Evolutionary conservation across 2,329 filamentous ascomycete genomes (phyloP).

Genomic region (Shiraia bambusicola): DNA sequence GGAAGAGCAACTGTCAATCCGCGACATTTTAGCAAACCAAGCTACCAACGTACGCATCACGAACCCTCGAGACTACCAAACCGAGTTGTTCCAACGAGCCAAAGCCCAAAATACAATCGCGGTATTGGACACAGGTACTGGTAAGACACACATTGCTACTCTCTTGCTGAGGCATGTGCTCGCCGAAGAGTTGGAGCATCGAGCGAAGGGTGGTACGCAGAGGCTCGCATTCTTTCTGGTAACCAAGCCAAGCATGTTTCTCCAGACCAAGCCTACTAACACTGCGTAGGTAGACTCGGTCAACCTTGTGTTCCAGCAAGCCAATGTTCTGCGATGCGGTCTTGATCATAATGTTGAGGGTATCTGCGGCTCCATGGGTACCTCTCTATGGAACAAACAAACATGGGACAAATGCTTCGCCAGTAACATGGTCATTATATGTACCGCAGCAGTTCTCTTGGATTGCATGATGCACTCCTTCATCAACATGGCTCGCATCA

Average conservation of each 20-base stretch:
- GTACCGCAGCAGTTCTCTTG: conserved; percentile 83
- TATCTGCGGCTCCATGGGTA: conserved; percentile 70
- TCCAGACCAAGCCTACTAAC: conserved; percentile 3
- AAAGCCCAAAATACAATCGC: conserved; percentile 86
- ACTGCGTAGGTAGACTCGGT: conserved; percentile 73
- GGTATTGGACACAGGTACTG: conserved; percentile 91
- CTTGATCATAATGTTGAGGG: conserved; percentile 73
- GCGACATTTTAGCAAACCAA: conserved; percentile 56
- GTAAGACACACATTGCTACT: conserved; percentile 94
- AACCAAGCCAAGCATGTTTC: conserved; percentile 9
- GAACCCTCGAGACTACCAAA: conserved; percentile 84
- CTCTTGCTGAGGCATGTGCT: conserved; percentile 77
- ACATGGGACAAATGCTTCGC: conserved; percentile 61
- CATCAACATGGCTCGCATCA: conserved; percentile 78
- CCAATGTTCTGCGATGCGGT: conserved; percentile 77
- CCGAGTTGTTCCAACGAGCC: conserved; percentile 86
- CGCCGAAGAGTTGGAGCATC: conserved; percentile 72
- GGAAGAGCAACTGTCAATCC: conserved; percentile 55
- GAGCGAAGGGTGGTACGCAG: conserved; percentile 59
- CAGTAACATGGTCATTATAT: conserved; percentile 82
- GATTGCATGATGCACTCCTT: conserved; percentile 78
- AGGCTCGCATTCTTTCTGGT: conserved; percentile 84
- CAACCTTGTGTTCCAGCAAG: conserved; percentile 86
- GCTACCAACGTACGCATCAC: conserved; percentile 63
- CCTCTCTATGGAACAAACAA: conserved; percentile 61